A percentile compares a stretch with the other conserved stretches of the same genome.
These are phyloP conservation scores for Jimgerdemannia flammicorona DNA, from an alignment of 192 early-diverging fungal genomes.

Conservation along the genomic window DNA sequence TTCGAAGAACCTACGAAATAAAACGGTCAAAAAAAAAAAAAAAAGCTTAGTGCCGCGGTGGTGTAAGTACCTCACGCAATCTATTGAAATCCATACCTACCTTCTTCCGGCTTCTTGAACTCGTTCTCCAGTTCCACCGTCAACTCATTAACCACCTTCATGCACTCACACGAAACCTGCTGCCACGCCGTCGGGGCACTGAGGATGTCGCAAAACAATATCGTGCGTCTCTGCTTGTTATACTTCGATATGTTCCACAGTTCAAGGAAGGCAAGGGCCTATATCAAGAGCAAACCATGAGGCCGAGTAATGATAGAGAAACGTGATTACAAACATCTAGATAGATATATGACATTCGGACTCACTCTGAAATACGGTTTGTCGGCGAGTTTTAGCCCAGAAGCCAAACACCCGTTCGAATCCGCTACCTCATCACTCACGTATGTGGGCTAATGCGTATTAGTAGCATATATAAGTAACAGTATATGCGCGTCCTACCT, in stretches of 20 bases:
- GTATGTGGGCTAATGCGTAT: not conserved
- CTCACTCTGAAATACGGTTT: constrained; percentile 12
- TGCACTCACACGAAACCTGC: not conserved
- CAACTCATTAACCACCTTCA: not conserved
- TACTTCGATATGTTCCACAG: not conserved
- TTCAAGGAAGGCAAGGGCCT: not conserved
- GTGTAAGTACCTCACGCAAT: not conserved
- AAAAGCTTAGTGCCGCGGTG: no score
- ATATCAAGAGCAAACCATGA: not conserved
- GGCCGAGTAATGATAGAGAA: not conserved
- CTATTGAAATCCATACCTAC: not conserved
- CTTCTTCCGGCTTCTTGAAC: not conserved
- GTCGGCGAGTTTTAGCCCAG: constrained; percentile 8
- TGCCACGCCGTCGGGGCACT: not conserved
- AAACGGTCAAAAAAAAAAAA: not conserved
- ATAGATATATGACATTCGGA: not conserved
- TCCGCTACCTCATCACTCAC: constrained; percentile 1
- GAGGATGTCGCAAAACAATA: not conserved
- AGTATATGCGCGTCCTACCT: not conserved
- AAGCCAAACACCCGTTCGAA: constrained; percentile 6
- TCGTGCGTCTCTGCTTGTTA: not conserved
- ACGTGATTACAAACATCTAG: not conserved
- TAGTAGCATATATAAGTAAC: not conserved
- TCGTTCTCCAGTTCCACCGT: not conserved
- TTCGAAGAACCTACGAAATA: not conserved